Base-by-base conservation (phyloP, 2,329 filamentous ascomycete species). In the Hypoxylon sp. region DNA sequence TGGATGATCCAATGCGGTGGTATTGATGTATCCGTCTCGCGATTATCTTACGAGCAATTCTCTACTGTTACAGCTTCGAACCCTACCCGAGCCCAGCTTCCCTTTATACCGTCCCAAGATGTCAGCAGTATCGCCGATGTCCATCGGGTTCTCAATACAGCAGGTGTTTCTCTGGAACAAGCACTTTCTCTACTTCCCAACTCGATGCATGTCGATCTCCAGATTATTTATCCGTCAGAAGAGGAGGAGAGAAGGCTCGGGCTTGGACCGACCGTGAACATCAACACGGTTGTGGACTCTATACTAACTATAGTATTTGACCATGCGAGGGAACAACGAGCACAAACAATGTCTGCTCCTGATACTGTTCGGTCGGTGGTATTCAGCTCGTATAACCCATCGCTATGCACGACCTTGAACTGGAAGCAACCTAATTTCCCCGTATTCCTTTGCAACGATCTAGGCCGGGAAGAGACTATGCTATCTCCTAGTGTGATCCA, bases 341-440 rank as follows among this genome's bases (percentile, higher is more conserved):
- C 75, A 70, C 93, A 79, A 42, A 85, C 90, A 65, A 86, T 90
- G 66, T 82, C 83, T 69, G 89, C 88, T 1, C 89, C 93, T 7
- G 90, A 93, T 60, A 88, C 90, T 15, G 90, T 96, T 73, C 87
- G 94, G 44, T 97, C 93, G 11, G 91, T 99, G 57, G 93, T 98
- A 10, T 98, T 99, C 79, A 97, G 93, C 75, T 97, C 93, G 21
- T 97, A 95, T 80, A 98, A 97, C 77, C 86, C 93, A 11, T 92
- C 91, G 70, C 88, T 98, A 19, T 99, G 96, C 81, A 97, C 93
- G 15, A 94, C 95, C 4, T 82, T 99, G 74, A 99, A 99, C 81
- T 99, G 96, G 96, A 99, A 99, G 80, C 96, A 99, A 80, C 96
- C 96, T 2, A 99, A 98, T 78, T 99, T 97, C 79, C 96, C 96